Percentiles rank a stretch among this genome's conserved stretches.
Conservation (phyloP, 1,284 basidiomycete genomes). For the Sporisorium exsertum region DNA sequence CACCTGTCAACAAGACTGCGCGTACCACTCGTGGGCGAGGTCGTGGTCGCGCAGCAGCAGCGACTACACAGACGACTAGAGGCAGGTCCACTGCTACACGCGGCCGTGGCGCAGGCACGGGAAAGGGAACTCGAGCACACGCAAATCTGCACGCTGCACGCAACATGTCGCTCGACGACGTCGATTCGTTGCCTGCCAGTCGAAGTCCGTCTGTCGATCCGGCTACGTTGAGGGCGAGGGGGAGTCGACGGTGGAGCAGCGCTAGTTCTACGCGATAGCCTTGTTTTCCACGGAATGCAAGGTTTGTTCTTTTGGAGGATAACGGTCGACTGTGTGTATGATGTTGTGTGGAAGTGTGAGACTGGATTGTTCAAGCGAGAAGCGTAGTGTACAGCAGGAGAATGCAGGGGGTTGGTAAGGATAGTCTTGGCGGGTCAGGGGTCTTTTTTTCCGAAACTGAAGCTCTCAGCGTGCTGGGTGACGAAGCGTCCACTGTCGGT, state of each 20-base stretch:
- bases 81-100: neutral
- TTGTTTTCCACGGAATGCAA: neutral
- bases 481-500: constrained; percentile 11
- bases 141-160: constrained; percentile 38
- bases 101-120: neutral
- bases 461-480: constrained; percentile 12
- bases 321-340: too few species aligned
- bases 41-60: constrained; percentile 10
- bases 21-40: constrained; percentile 14
- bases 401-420: too few species aligned
- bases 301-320: too few species aligned
- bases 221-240: constrained; percentile 18
- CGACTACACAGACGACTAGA: neutral
- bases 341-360: too few species aligned
- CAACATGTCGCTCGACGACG: constrained; percentile 50
- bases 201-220: constrained; percentile 41
- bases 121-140: constrained; percentile 7
- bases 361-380: too few species aligned
- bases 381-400: neutral
- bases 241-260: constrained; percentile 15
- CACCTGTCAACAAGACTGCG: constrained; percentile 1
- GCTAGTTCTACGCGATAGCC: constrained; percentile 6
- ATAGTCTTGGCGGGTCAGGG: too few species aligned
- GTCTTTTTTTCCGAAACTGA: constrained; percentile 18
- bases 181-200: constrained; percentile 24